Percentiles rank a stretch among this genome's conserved stretches.
These are phyloP conservation scores for Xylariales sp. DNA, from an alignment of 2,329 filamentous ascomycete species.

Conservation along the genomic window DNA sequence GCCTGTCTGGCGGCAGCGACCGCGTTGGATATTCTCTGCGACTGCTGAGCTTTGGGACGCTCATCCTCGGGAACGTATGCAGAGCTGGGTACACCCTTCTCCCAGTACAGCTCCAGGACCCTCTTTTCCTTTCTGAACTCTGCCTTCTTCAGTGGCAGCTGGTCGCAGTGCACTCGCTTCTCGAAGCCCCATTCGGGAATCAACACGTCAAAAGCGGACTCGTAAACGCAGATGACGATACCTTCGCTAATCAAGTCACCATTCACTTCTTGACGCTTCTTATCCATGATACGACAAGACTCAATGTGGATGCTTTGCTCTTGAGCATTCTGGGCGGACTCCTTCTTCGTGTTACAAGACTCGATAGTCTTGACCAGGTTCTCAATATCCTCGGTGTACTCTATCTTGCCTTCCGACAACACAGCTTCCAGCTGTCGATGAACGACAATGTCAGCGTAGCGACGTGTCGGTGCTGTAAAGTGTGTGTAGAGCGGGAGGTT, in stretches of 20 bases:
- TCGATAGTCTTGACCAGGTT: slow-evolving; percentile 87
- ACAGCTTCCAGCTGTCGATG: slow-evolving; percentile 90
- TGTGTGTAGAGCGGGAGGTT: slow-evolving; percentile 95
- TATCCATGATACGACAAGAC: slow-evolving; percentile 93
- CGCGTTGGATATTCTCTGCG: slow-evolving; percentile 70
- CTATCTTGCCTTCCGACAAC: slow-evolving; percentile 74
- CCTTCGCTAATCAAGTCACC: slow-evolving; percentile 93
- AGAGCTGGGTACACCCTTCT: slow-evolving; percentile 96
- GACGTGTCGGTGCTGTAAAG: slow-evolving; percentile 91
- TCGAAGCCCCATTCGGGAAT: slow-evolving; percentile 99
- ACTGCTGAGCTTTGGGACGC: slow-evolving; percentile 76
- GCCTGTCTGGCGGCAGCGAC: slow-evolving; percentile 74
- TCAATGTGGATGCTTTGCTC: slow-evolving; percentile 99
- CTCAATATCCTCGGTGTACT: slow-evolving; percentile 88
- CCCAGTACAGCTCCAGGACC: slow-evolving; percentile 96
- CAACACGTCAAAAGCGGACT: slow-evolving; percentile 95
- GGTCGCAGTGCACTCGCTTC: slow-evolving; percentile 98
- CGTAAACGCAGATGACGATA: slow-evolving; percentile 94
- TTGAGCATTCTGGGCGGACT: slow-evolving; percentile 93
- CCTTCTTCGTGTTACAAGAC: slow-evolving; percentile 97
- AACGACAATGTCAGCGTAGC: slow-evolving; percentile 91
- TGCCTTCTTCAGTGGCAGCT: slow-evolving; percentile 97
- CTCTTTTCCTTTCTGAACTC: slow-evolving; percentile 97
- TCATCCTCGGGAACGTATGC: slow-evolving; percentile 96
- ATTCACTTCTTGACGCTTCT: slow-evolving; percentile 77